Percentiles rank a stretch among this genome's conserved stretches.
Evolutionary conservation across 2,329 filamentous ascomycete genomes (phyloP).

Genomic region (Didymellaceae sp.): DNA sequence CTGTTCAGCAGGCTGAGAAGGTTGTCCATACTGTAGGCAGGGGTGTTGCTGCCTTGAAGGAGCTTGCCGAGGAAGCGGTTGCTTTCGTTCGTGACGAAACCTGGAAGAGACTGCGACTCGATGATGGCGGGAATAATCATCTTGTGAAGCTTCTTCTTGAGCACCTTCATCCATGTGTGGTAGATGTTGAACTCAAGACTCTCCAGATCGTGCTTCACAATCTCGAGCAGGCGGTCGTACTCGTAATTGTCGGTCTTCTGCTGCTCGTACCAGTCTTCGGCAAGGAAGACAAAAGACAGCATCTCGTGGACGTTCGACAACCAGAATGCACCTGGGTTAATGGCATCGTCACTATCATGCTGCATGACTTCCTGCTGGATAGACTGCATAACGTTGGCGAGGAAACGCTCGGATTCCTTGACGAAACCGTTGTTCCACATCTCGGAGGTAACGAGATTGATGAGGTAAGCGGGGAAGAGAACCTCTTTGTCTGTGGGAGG

Average conservation of each 20-base stretch:
- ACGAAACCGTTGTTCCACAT: conserved; percentile 99
- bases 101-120: conserved; percentile 95
- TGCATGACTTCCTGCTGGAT: conserved; percentile 99
- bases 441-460: conserved; percentile 98
- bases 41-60: conserved; percentile 84
- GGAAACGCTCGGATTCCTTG: conserved; percentile 97
- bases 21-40: conserved; percentile 99
- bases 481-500: conserved; percentile 98
- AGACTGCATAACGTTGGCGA: conserved; percentile 99
- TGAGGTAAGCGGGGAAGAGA: conserved; percentile 96
- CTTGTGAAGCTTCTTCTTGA: conserved; percentile 99
- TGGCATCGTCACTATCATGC: conserved; percentile 94
- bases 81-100: conserved; percentile 98
- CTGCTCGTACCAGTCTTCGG: conserved; percentile 99
- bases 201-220: conserved; percentile 98
- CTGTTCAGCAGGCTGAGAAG: conserved; percentile 93
- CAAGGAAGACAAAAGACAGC: conserved; percentile 98
- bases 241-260: conserved; percentile 99
- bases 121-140: conserved; percentile 99
- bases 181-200: conserved; percentile 99
- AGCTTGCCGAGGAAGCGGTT: conserved; percentile 98
- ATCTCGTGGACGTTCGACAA: conserved; percentile 99
- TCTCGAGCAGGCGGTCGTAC: conserved; percentile 95
- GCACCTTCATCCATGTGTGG: conserved; percentile 99
- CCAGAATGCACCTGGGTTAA: conserved; percentile 98